Evolutionary conservation across 257 asterid species (phyloP).

Genomic region (Primulina huaijiensis): DNA sequence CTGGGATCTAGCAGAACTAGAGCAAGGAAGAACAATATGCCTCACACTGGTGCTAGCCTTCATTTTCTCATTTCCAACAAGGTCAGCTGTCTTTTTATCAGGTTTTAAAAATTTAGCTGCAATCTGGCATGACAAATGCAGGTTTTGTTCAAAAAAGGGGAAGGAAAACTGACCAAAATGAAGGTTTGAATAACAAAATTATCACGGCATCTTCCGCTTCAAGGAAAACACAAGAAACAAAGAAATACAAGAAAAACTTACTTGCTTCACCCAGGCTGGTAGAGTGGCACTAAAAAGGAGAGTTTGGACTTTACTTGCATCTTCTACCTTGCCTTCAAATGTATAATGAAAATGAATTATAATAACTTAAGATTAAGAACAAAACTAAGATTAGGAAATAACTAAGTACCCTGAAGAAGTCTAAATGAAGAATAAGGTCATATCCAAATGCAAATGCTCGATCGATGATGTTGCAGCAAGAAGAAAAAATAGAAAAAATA

Average conservation of each 20-base stretch:
- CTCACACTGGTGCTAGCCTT: conserved; percentile 90
- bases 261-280: conserved; percentile 87
- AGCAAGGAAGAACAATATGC: conserved; percentile 91
- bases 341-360: neutral
- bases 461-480: neutral
- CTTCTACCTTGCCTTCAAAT: conserved; percentile 74
- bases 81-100: conserved; percentile 82
- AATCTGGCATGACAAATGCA: conserved; percentile 45
- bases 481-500: neutral
- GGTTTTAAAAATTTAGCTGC: conserved; percentile 66
- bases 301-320: conserved; percentile 82
- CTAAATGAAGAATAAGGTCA: conserved; percentile 6
- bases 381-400: neutral
- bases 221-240: neutral
- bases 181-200: neutral
- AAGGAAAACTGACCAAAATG: neutral
- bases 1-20: conserved; percentile 75
- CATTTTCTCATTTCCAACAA: conserved; percentile 96
- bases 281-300: conserved; percentile 96
- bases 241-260: conserved; percentile 20
- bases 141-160: conserved; percentile 13
- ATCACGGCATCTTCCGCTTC: neutral
- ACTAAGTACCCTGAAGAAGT: neutral
- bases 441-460: neutral
- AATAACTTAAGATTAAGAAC: conserved; percentile 13